A percentile compares a stretch with the other conserved stretches of the same genome.
These are phyloP conservation scores for Cinchona pubescens DNA, from an alignment of 257 asterid genomes.

Conservation along the genomic window DNA sequence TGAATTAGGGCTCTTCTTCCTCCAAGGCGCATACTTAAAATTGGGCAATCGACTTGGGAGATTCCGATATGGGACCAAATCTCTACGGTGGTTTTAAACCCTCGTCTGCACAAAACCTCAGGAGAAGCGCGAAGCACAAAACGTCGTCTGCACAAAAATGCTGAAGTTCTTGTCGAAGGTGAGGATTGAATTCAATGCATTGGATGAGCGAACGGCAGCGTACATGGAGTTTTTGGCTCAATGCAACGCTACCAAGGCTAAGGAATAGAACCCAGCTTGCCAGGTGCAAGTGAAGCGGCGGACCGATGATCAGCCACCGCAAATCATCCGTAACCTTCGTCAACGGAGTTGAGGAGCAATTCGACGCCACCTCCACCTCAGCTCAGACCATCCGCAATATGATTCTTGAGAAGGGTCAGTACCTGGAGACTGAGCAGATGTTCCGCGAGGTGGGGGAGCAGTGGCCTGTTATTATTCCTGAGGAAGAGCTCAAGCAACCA, in stretches of 20 bases:
- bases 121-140: not conserved
- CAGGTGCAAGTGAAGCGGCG: slow-evolving; percentile 93
- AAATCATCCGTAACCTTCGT: slow-evolving; percentile 86
- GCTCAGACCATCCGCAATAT: slow-evolving; percentile 74
- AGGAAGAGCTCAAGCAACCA: slow-evolving; percentile 59
- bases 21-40: no score
- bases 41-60: no score
- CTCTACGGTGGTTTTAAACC: no score
- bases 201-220: slow-evolving; percentile 81
- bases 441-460: slow-evolving; percentile 88
- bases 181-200: slow-evolving; percentile 84
- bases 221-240: slow-evolving; percentile 94
- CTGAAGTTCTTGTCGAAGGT: slow-evolving; percentile 91
- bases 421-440: slow-evolving; percentile 89
- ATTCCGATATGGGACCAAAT: no score
- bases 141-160: slow-evolving; percentile 42
- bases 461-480: slow-evolving; percentile 87
- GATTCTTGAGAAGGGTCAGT: slow-evolving; percentile 88
- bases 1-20: no score
- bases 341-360: slow-evolving; percentile 77
- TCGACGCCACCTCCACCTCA: slow-evolving; percentile 76
- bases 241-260: slow-evolving; percentile 88
- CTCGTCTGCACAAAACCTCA: not conserved
- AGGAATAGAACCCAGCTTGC: slow-evolving; percentile 82
- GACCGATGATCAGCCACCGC: slow-evolving; percentile 82